Evolutionary conservation across 2,329 filamentous ascomycete species (phyloP).

Genomic region (Xylaria hypoxylon): DNA sequence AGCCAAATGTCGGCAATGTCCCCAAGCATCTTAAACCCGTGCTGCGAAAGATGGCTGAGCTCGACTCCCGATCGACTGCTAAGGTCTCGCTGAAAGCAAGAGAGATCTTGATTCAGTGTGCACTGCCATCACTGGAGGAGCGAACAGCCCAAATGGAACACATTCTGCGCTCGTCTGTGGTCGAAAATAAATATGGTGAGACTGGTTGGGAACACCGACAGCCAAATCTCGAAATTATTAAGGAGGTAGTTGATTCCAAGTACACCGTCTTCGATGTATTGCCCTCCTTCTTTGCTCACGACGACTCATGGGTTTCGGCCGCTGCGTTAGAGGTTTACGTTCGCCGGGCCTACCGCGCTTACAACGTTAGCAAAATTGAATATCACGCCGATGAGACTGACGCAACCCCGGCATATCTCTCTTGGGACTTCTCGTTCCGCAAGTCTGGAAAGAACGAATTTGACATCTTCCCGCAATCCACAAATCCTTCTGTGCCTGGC

Average conservation of each 20-base stretch:
- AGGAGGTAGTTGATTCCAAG: slow-evolving; percentile 98
- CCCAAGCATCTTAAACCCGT: slow-evolving; percentile 86
- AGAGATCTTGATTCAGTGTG: slow-evolving; percentile 97
- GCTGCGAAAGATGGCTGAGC: slow-evolving; percentile 87
- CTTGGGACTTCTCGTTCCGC: slow-evolving; percentile 95
- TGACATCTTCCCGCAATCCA: slow-evolving; percentile 81
- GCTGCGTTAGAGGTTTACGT: slow-evolving; percentile 97
- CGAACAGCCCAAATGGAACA: slow-evolving; percentile 97
- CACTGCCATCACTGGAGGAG: slow-evolving; percentile 95
- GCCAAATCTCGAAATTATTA: slow-evolving; percentile 88
- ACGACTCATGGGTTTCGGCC: slow-evolving; percentile 92
- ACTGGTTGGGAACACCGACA: slow-evolving; percentile 96
- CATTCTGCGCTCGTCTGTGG: slow-evolving; percentile 92
- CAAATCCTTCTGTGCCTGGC: slow-evolving; percentile 84
- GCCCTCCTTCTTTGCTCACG: slow-evolving; percentile 93
- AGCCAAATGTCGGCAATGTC: slow-evolving; percentile 87
- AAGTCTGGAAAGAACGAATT: slow-evolving; percentile 95
- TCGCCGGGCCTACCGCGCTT: slow-evolving; percentile 95
- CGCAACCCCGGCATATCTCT: slow-evolving; percentile 75
- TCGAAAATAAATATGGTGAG: slow-evolving; percentile 97
- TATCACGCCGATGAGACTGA: slow-evolving; percentile 83
- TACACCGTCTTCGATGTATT: slow-evolving; percentile 98
- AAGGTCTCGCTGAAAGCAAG: slow-evolving; percentile 98
- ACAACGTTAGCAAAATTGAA: slow-evolving; percentile 87
- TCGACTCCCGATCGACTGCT: slow-evolving; percentile 85